Base-by-base conservation (phyloP, 164 flowering plant genomes). In the Nymphaea colorata region DNA sequence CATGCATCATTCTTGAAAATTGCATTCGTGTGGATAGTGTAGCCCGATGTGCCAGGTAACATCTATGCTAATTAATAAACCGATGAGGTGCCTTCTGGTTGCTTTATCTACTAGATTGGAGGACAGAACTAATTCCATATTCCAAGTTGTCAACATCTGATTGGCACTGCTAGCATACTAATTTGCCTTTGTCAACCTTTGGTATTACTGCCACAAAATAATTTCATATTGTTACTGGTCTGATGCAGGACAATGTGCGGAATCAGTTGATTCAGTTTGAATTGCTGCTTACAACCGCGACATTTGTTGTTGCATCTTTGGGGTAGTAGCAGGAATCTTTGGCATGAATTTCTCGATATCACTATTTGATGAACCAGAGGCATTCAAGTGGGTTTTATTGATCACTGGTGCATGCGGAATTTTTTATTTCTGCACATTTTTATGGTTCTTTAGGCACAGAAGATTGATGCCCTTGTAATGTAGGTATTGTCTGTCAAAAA, bases 181-280 rank as follows among this genome's bases (percentile, higher is more conserved):
- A 2, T 10, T 55, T 8, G 59, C 10, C 16, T 55, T 55, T 16
- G 59, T 55, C 59, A 55, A 8, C 12, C 16, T 55, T 16, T 55
- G 59, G 10, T 8, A 55, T 10, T 10, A 55, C 59, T 55, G 36
- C 36, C 36, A 25, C 36, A 25, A 25, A 25, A 25, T 25, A 25
- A 25, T 16, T 8, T 55, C 16, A 16, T 16, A 55, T 63, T 42
- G 15, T 64, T 68, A 7, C 5, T 66, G 11, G 62, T 64, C 45
- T 64, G 61, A n/a, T 65, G 73, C 88, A 95, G 99, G 96, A 87
- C 15, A 90, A 95, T 79, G 86, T 91, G 68, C 99, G 89, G 82
- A 95, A 95, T 75, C 96, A 86, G 75, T 82, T 95, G 66, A 91
- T 95, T 72, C 87, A 90, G 66, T 91, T 85, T 43, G 90, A 95